phyloP scores from a whole-genome alignment of 1,284 basidiomycete genomes.

The Rhodotorula sp. region DNA sequence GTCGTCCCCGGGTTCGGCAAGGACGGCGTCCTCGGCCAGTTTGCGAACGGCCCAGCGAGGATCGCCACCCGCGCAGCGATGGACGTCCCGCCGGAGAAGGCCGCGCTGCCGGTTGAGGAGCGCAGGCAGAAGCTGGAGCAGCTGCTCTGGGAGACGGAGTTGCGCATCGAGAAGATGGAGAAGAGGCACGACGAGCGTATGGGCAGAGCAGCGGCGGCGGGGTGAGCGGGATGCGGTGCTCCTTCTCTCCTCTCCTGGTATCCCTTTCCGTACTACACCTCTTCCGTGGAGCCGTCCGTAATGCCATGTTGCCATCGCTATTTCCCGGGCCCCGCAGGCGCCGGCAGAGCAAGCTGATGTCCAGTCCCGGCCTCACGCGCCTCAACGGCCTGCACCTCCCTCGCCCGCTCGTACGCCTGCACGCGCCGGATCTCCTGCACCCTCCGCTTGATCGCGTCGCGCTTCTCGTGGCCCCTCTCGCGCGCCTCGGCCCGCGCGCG shows the following conservation, averaged over 20 bases:
- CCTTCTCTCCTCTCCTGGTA: neutral
- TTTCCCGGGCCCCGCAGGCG: neutral
- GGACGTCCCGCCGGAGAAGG: slow-evolving; percentile 9
- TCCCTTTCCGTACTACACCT: neutral
- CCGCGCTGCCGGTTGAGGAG: slow-evolving; percentile 12
- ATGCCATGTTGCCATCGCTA: neutral
- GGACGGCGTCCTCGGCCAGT: slow-evolving; percentile 7
- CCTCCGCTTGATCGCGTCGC: slow-evolving; percentile 32
- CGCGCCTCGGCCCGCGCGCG: slow-evolving; percentile 32
- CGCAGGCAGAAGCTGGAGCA: slow-evolving; percentile 14
- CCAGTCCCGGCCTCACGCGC: slow-evolving; percentile 7
- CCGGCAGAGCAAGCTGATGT: slow-evolving; percentile 20
- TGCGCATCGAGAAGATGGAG: neutral
- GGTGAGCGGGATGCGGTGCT: too few relatives aligned
- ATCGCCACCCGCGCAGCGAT: slow-evolving; percentile 9
- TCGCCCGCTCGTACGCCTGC: slow-evolving; percentile 29
- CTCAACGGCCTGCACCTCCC: slow-evolving; percentile 27
- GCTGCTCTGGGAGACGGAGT: slow-evolving; percentile 5
- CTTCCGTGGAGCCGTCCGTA: neutral
- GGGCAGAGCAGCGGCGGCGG: neutral
- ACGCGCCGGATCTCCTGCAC: slow-evolving; percentile 29
- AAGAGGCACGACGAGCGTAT: neutral
- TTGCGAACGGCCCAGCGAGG: slow-evolving; percentile 15
- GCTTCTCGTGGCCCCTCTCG: slow-evolving; percentile 23
- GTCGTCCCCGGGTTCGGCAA: slow-evolving; percentile 17